These are phyloP conservation scores for Heliamphora pulchella DNA, from an alignment of 179 eudicot genomes.

Conservation along the genomic window DNA sequence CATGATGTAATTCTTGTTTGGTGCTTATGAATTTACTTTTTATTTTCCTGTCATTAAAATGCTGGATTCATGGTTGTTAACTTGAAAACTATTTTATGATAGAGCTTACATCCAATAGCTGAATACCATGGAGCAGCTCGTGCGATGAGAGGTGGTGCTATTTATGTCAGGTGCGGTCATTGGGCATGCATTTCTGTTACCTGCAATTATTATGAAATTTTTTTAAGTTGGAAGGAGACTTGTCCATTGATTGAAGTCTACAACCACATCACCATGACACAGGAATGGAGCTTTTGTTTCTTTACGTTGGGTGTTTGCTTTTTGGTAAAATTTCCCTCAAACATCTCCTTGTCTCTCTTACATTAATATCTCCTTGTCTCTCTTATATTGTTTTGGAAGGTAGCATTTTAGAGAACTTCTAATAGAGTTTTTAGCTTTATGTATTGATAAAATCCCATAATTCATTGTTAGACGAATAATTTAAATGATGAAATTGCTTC, in stretches of 20 bases:
- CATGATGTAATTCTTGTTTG: neutral
- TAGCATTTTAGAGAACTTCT: neutral
- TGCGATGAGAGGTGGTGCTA: conserved; percentile 75
- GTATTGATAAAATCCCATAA: neutral
- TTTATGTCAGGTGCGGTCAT: conserved; percentile 63
- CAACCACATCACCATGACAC: too few species aligned
- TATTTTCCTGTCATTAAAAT: neutral
- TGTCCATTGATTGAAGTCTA: too few species aligned
- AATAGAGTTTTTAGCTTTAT: neutral
- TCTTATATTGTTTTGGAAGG: neutral
- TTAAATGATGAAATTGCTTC: conserved; percentile 16
- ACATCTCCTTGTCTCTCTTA: too few species aligned
- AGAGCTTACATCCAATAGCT: conserved; percentile 77
- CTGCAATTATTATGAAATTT: too few species aligned
- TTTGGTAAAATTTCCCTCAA: too few species aligned
- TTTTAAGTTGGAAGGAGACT: too few species aligned
- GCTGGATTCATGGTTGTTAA: neutral
- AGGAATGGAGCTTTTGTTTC: too few species aligned
- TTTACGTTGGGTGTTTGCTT: too few species aligned
- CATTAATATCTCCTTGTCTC: too few species aligned
- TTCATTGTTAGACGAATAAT: neutral
- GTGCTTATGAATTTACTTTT: neutral
- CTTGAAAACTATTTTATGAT: conserved; percentile 9
- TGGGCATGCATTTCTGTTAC: neutral
- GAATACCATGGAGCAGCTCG: conserved; percentile 88